Conservation (phyloP, 345 rosid species). For the Orychophragmus violaceus region DNA sequence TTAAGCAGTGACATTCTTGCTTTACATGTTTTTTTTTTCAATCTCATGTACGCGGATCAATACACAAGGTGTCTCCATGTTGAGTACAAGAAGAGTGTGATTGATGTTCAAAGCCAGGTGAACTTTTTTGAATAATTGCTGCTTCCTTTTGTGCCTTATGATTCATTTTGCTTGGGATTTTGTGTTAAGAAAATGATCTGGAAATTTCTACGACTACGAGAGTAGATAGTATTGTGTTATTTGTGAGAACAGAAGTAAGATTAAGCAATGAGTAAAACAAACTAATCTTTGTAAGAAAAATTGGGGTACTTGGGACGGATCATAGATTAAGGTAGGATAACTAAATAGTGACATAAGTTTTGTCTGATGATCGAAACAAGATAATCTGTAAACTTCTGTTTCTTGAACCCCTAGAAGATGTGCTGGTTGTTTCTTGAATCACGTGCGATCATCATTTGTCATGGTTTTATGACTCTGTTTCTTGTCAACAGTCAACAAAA, state of each 20-base stretch:
- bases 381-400: neutral
- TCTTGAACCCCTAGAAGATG: neutral
- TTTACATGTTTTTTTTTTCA: neutral
- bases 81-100: constrained; percentile 81
- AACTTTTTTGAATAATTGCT: constrained; percentile 2
- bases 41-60: constrained; percentile 75
- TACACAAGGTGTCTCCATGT: constrained; percentile 86
- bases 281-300: neutral
- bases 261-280: neutral
- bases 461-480: neutral
- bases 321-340: neutral
- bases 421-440: neutral
- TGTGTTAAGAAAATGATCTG: neutral
- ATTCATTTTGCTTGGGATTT: neutral
- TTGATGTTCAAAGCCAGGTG: constrained; percentile 77
- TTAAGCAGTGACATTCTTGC: constrained; percentile 5
- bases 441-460: neutral
- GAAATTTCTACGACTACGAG: neutral
- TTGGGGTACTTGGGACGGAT: neutral
- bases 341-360: neutral
- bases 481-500: too few species aligned
- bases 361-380: neutral
- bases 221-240: neutral
- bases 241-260: neutral
- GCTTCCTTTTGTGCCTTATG: neutral